These are phyloP conservation scores for Hericium coralloides DNA, from an alignment of 768 basidiomycete genomes.

Conservation along the genomic window DNA sequence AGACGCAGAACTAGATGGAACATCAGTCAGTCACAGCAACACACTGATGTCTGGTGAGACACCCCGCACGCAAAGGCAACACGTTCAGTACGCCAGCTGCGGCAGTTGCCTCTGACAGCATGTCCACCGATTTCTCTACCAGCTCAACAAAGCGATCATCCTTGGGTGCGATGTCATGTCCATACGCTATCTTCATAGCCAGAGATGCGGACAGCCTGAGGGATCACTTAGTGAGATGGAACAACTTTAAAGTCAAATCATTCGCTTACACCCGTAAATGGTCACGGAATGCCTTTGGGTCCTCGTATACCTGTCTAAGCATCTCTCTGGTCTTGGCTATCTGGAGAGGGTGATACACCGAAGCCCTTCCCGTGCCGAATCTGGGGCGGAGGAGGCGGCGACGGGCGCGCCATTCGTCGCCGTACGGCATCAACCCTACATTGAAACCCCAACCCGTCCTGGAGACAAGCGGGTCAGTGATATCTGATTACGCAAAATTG, in stretches of 20 bases:
- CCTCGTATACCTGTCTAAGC: not conserved
- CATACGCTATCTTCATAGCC: not conserved
- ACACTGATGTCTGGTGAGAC: not conserved
- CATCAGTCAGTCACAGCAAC: not conserved
- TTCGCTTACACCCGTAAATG: not conserved
- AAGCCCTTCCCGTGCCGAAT: not conserved
- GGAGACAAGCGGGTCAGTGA: not conserved
- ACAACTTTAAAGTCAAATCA: not conserved
- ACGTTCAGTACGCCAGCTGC: not conserved
- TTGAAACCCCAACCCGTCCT: not conserved
- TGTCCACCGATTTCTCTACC: not conserved
- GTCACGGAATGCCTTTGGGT: not conserved
- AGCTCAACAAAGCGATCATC: not conserved
- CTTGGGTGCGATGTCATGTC: not conserved
- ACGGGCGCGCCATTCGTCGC: not conserved
- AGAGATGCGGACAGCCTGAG: not conserved
- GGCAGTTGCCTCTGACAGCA: not conserved
- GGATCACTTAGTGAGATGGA: not conserved
- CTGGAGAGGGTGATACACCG: not conserved
- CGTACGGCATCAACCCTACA: not conserved
- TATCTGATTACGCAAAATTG: not conserved
- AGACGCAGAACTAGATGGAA: not conserved
- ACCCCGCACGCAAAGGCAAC: not conserved
- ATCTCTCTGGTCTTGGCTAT: not conserved
- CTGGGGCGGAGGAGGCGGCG: not conserved